Evolutionary conservation across 192 early-diverging fungal genomes (phyloP).

Genomic region (Backusella tarrabulga): DNA sequence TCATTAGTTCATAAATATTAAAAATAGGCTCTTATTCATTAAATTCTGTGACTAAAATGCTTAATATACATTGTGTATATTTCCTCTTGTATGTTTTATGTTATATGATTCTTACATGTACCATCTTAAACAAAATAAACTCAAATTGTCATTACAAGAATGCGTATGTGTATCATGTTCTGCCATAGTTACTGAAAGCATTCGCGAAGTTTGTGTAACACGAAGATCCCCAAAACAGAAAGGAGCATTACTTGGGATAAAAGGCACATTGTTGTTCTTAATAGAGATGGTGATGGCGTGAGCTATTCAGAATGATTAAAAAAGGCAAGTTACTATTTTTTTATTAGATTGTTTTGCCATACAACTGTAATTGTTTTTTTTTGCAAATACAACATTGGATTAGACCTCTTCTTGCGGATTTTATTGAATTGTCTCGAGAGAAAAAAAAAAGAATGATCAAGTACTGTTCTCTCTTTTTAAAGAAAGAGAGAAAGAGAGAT

Average conservation of each 20-base stretch:
- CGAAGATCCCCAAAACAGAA: not conserved
- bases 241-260: not conserved
- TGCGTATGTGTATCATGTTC: no score
- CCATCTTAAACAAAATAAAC: no score
- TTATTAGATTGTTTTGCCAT: not conserved
- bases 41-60: not conserved
- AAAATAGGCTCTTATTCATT: not conserved
- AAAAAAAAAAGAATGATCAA: not conserved
- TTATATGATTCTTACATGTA: no score
- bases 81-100: no score
- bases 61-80: no score
- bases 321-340: conserved; percentile 2
- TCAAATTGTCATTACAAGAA: not conserved
- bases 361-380: not conserved
- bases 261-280: not conserved
- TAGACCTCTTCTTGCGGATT: no score
- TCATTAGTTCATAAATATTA: not conserved
- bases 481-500: not conserved
- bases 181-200: not conserved
- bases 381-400: not conserved
- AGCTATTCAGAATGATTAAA: not conserved
- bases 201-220: not conserved
- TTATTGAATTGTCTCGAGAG: no score
- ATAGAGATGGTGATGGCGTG: not conserved
- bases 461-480: not conserved